A percentile compares a stretch with the other conserved stretches of the same genome.
Conservation (phyloP, 495 filamentous ascomycete species). For the Talaromyces stipitatus region DNA sequence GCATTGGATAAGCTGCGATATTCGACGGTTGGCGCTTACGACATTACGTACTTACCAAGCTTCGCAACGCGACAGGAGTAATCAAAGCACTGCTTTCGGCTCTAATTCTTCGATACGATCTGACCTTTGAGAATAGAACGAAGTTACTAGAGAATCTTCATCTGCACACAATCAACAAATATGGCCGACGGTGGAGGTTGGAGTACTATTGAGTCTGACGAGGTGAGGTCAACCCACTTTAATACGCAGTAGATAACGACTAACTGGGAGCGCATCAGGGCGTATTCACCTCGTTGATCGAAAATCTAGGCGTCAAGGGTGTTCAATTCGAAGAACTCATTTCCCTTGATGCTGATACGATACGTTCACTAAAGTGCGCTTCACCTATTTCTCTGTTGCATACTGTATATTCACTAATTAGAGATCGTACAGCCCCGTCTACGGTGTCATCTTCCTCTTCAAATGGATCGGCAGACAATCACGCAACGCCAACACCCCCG, state of each 20-base stretch:
- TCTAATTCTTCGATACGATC: no score
- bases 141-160: neutral
- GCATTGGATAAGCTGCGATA: no score
- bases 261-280: conserved; percentile 46
- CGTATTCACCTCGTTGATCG: conserved; percentile 90
- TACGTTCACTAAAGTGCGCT: conserved; percentile 55
- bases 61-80: no score
- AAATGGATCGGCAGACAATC: conserved; percentile 81
- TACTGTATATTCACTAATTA: no score
- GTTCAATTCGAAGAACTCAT: conserved; percentile 98
- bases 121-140: no score
- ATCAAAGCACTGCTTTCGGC: no score
- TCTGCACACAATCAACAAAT: neutral
- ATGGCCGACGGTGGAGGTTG: conserved; percentile 50
- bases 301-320: conserved; percentile 83
- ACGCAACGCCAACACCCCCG: conserved; percentile 49
- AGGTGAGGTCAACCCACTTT: conserved; percentile 44
- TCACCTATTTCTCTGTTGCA: neutral
- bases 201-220: conserved; percentile 88
- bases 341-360: conserved; percentile 72
- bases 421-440: conserved; percentile 66
- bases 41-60: no score
- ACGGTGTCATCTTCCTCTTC: conserved; percentile 99
- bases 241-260: neutral
- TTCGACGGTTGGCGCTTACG: no score